phyloP scores from a whole-genome alignment of 1,284 basidiomycete genomes.

The Chalciporus piperatoides region DNA sequence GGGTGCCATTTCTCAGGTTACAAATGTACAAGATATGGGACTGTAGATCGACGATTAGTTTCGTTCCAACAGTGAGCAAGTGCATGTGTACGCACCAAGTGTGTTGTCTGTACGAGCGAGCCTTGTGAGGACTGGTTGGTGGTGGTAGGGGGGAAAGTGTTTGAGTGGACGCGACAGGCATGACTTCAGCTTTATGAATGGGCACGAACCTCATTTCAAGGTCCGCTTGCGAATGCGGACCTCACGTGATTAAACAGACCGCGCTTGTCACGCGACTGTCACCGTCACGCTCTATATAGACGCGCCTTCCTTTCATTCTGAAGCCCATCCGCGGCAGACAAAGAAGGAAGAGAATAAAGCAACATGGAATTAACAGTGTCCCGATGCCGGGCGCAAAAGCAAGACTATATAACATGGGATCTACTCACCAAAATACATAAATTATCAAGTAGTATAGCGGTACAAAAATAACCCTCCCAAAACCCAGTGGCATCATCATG shows the following conservation, averaged over 20 bases:
- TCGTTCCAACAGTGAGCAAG: slow-evolving; percentile 3
- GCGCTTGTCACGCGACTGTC: slow-evolving; percentile 33
- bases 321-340: neutral
- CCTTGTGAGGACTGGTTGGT: slow-evolving; percentile 22
- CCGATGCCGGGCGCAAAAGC: neutral
- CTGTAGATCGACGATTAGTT: slow-evolving; percentile 21
- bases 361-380: neutral
- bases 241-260: slow-evolving; percentile 36
- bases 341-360: neutral
- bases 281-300: slow-evolving; percentile 24
- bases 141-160: slow-evolving; percentile 31
- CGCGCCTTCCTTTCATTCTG: neutral
- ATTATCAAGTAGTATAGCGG: neutral
- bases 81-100: slow-evolving; percentile 23
- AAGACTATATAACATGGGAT: neutral
- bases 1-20: slow-evolving; percentile 32
- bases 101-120: slow-evolving; percentile 18
- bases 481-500: slow-evolving; percentile 3
- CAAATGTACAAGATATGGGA: slow-evolving; percentile 33
- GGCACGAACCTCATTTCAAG: slow-evolving; percentile 31
- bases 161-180: slow-evolving; percentile 26
- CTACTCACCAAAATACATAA: neutral
- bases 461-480: neutral
- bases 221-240: slow-evolving; percentile 25
- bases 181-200: slow-evolving; percentile 34